Base-by-base conservation (phyloP, 495 filamentous ascomycete species). In the Podospora fimiseda region DNA sequence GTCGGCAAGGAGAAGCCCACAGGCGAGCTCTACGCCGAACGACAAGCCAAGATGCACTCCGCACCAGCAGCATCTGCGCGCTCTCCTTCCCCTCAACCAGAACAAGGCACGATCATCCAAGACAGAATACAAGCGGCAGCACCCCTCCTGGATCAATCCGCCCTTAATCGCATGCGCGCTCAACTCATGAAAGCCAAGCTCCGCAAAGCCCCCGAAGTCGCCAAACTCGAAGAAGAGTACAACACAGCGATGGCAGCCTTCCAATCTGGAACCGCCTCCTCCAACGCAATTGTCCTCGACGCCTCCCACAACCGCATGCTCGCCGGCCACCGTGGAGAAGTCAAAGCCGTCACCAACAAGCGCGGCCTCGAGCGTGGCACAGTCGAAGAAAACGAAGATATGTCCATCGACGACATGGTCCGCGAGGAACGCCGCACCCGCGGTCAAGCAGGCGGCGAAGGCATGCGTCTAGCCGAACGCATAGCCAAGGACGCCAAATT, bases 381-480 rank as follows among this genome's bases (percentile, higher is more conserved):
- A 16, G 83, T 97, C 9, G 79, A 87, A 58, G 89, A 89, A 50
- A 98, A 96, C 56, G 90, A 96, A 46, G 89, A 96, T 60, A 97
- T 98, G 93, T 84, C 74, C 27, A 84, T 98, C 49, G 88, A 91
- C 19, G 93, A 97, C 61, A 98, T 98, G 93, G 81, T 98, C 9
- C 79, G 87, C 38, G 89, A 96, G 64, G 93, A 98, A 67, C 81
- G 88, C 47, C 82, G 90, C 55, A 95, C 86, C 6, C 81, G 82
- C 38, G 86, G 85, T 24, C 84, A 89, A 61, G 71, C 77, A 8
- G 91, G 89, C 27, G 89, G 90, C 39, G 90, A 95, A 63, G 88
- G 89, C 8, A 72, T 80, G 61, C 81, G 84, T 16, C 78, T 96
- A 11, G 93, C 93, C 19, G 91, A 97, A 60, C 80, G 89, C 47